Evolutionary conservation across 495 filamentous ascomycete genomes (phyloP), one percentile per base, ranked within the genome.

Genomic region (Aspergillus coremiiformis): DNA sequence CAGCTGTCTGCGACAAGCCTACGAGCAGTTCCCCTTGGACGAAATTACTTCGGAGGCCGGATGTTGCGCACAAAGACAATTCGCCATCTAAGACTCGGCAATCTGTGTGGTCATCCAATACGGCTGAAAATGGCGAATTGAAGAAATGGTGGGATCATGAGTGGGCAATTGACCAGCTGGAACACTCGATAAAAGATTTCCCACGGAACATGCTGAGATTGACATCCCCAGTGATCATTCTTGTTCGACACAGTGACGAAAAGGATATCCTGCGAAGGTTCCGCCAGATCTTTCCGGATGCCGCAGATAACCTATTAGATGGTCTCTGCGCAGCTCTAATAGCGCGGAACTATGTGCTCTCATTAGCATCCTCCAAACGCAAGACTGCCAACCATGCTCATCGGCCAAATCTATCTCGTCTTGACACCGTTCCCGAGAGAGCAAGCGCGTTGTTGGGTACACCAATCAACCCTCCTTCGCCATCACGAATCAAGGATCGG

Each of bases 241-340:
- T 70, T 49, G 53, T 76, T 4, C 61, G 68, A n/a, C 58, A 68
- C 23, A 71, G 58, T 23, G 63, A 71, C 22, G 72, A 75, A 53
- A 67, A 66, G 49, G 55, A 59, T 11, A 56, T 72, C 2, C 30
- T 68, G 2, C 66, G 66, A 2, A 73, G 76, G 5, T 78, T 86
- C 54, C 72, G 75, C 21, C 74, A 72, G 15, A 80, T 84, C 20
- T 86, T 85, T 48, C 78, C 79, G 0, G 50, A 70, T 7, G 77
- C 73, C 20, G 67, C 77, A 5, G 75, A 82, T 45, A 75, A 72
- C 48, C 62, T 82, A 4, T 76, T 82, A 24, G 78, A 84, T 42
- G 73, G 79, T 5, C 73, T 86, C n/a, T 85, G 84, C 51, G 82
- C 82, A 1, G 76, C 82, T 33, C 56, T 86, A 19, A 70, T 85